phyloP scores from a whole-genome alignment of 1,139 yeast species.

The Scheffersomyces parashehatae region DNA sequence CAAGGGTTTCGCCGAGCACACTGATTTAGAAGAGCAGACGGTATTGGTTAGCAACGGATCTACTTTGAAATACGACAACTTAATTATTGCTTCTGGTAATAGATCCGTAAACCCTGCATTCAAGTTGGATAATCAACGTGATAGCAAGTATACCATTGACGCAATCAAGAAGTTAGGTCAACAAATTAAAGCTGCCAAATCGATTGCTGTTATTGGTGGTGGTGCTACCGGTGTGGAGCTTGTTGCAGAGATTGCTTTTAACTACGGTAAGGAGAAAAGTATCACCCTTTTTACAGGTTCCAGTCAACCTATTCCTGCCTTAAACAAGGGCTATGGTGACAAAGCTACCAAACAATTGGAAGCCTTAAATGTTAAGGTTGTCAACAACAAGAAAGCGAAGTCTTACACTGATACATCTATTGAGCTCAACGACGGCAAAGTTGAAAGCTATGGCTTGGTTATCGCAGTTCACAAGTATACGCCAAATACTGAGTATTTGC shows the following conservation, averaged over 20 bases:
- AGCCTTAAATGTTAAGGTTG: constrained; percentile 25
- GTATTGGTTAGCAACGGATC: constrained; percentile 8
- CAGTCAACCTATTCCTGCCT: constrained; percentile 21
- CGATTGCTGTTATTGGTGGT: constrained; percentile 39
- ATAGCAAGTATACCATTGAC: constrained; percentile 10
- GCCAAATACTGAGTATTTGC: constrained; percentile 27
- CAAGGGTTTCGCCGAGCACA: constrained; percentile 21
- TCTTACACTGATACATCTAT: constrained; percentile 4
- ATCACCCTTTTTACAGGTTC: constrained; percentile 31
- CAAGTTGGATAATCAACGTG: constrained; percentile 21
- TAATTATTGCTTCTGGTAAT: constrained; percentile 37
- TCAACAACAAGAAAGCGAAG: constrained; percentile 18
- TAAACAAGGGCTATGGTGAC: constrained; percentile 13
- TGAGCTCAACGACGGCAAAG: constrained; percentile 15
- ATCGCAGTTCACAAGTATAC: constrained; percentile 21
- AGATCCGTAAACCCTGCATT: constrained; percentile 23
- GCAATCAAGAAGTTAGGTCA: constrained; percentile 15
- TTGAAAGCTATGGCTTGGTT: constrained; percentile 25
- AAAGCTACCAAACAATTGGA: constrained; percentile 21
- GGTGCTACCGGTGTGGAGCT: constrained; percentile 45
- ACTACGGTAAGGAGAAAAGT: constrained; percentile 16
- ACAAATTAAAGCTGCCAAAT: constrained; percentile 19
- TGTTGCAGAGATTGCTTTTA: constrained; percentile 34
- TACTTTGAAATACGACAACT: constrained; percentile 24
- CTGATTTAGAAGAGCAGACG: constrained; percentile 21